Percentiles rank a stretch among this genome's conserved stretches.
phyloP scores from a whole-genome alignment of 345 rosid species.

The Citrus medica region DNA sequence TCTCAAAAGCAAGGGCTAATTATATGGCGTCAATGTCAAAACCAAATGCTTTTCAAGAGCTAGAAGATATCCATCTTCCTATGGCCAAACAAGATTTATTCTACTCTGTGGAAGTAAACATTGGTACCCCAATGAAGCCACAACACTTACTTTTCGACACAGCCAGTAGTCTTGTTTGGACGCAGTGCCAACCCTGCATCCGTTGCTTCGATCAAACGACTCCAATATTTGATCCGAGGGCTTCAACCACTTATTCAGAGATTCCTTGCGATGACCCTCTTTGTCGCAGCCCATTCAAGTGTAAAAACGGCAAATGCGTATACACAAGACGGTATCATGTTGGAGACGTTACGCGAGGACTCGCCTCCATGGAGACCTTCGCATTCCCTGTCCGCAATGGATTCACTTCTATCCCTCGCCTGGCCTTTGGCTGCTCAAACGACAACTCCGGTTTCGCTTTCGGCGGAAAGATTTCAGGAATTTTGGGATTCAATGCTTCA shows the following conservation, averaged over 20 bases:
- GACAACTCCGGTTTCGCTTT: too few relatives aligned
- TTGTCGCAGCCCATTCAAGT: not conserved
- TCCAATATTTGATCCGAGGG: not conserved
- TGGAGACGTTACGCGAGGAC: not conserved
- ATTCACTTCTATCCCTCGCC: not conserved
- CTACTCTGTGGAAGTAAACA: not conserved
- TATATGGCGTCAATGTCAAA: not conserved
- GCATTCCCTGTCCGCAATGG: too few relatives aligned
- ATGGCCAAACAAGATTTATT: too few relatives aligned
- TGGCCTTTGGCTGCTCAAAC: too few relatives aligned
- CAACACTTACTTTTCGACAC: not conserved
- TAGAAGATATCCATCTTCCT: not conserved
- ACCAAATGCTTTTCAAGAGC: not conserved
- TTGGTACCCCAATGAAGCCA: not conserved
- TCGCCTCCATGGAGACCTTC: not conserved
- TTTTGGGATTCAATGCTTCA: too few relatives aligned
- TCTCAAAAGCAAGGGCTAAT: not conserved
- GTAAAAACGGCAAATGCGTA: not conserved
- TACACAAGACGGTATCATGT: not conserved
- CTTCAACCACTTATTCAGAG: not conserved
- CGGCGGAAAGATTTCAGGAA: too few relatives aligned
- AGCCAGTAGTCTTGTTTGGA: not conserved
- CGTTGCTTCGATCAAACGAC: not conserved
- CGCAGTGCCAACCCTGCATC: not conserved
- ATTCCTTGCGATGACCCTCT: not conserved